phyloP scores from a whole-genome alignment of 805 yeast species.

The Candida xiaguanensis region DNA sequence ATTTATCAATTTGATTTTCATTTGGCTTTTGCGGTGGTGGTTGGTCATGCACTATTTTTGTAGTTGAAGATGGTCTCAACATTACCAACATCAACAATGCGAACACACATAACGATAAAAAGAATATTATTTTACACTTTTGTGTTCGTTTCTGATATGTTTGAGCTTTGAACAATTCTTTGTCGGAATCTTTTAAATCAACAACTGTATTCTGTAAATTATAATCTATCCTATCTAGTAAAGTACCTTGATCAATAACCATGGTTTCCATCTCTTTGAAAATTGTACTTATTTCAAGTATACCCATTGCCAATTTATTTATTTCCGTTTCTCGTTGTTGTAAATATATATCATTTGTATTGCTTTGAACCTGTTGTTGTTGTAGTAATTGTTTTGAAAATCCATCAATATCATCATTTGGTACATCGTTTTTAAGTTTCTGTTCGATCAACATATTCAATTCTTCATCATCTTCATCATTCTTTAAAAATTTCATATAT shows the following conservation, averaged over 20 bases:
- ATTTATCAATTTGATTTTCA: background rate
- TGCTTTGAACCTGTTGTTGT: slow-evolving; percentile 20
- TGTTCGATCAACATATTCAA: slow-evolving; percentile 8
- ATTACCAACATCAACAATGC: slow-evolving; percentile 68
- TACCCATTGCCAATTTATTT: slow-evolving; percentile 88
- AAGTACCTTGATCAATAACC: slow-evolving; percentile 93
- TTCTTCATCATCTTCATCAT: slow-evolving; percentile 58
- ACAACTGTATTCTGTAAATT: slow-evolving; percentile 78
- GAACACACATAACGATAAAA: slow-evolving; percentile 66
- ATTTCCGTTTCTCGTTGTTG: slow-evolving; percentile 75
- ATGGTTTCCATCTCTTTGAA: slow-evolving; percentile 89
- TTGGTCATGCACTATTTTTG: slow-evolving; percentile 13
- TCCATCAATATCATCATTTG: slow-evolving; percentile 24
- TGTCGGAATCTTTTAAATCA: slow-evolving; percentile 72
- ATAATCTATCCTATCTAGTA: slow-evolving; percentile 90
- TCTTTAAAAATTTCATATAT: slow-evolving; percentile 77
- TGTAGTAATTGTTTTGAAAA: slow-evolving; percentile 33
- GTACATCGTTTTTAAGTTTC: slow-evolving; percentile 12
- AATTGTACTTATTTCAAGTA: slow-evolving; percentile 86
- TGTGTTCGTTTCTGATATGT: slow-evolving; percentile 82
- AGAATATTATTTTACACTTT: slow-evolving; percentile 82
- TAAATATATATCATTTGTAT: slow-evolving; percentile 17
- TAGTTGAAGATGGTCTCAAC: slow-evolving; percentile 50
- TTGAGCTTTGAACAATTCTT: slow-evolving; percentile 73
- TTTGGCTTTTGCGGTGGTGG: slow-evolving; percentile 20